Evolutionary conservation across 139 green algal species (phyloP).

Genomic region (Desmodesmus armatus): DNA sequence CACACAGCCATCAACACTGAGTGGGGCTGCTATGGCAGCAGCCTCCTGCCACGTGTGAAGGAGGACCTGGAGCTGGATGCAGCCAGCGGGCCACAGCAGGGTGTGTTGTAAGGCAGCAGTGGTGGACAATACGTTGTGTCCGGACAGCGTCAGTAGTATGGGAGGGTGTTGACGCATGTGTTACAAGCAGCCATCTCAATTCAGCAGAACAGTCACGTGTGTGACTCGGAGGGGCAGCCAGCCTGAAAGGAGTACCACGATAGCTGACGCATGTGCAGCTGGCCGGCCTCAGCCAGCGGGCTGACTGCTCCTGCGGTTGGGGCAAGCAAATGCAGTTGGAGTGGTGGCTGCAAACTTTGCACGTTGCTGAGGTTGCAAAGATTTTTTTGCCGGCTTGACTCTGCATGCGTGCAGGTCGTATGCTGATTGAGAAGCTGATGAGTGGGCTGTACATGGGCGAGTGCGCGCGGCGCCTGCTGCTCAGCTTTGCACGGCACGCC

Average conservation of each 20-base stretch:
- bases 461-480: conserved; percentile 79
- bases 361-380: neutral
- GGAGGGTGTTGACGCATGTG: too few relatives aligned
- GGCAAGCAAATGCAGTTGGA: neutral
- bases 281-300: too few relatives aligned
- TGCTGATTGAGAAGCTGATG: conserved; percentile 94
- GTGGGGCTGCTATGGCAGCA: conserved; percentile 82
- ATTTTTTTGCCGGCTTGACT: too few relatives aligned
- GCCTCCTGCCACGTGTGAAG: conserved; percentile 58
- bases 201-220: too few relatives aligned
- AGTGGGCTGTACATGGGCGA: conserved; percentile 92
- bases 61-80: conserved; percentile 82
- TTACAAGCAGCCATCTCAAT: too few relatives aligned
- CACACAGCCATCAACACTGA: conserved; percentile 74
- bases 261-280: too few relatives aligned
- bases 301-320: too few relatives aligned
- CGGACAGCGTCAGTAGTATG: too few relatives aligned
- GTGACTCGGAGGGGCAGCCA: too few relatives aligned
- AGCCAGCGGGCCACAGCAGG: conserved; percentile 56
- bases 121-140: too few relatives aligned
- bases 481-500: conserved; percentile 58
- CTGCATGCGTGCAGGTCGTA: conserved; percentile 62
- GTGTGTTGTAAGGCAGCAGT: too few relatives aligned
- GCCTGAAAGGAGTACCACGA: too few relatives aligned
- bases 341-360: neutral